phyloP scores from a whole-genome alignment of 1,284 basidiomycete genomes.

The Pyrrhoderma lamaoense region DNA sequence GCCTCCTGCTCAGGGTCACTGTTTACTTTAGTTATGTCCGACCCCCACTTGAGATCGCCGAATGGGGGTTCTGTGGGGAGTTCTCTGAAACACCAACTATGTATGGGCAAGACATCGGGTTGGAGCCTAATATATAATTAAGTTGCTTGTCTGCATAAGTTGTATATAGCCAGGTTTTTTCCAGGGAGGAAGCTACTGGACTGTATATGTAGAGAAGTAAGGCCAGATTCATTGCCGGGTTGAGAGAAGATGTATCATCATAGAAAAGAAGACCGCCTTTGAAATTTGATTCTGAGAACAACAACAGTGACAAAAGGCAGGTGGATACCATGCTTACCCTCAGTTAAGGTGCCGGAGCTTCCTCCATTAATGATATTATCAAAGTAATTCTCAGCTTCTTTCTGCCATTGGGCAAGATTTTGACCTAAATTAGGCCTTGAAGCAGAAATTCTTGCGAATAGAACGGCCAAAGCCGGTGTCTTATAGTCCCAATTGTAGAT shows the following conservation, averaged over 20 bases:
- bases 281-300: not conserved
- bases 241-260: constrained; percentile 65
- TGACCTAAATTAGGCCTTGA: constrained; percentile 40
- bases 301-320: not conserved
- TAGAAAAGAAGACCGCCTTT: constrained; percentile 76
- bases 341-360: constrained; percentile 46
- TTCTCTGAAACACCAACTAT: constrained; percentile 85
- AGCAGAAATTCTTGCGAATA: constrained; percentile 63
- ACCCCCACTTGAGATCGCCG: constrained; percentile 81
- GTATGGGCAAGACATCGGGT: constrained; percentile 80
- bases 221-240: constrained; percentile 81
- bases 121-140: constrained; percentile 78
- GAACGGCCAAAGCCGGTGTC: constrained; percentile 64
- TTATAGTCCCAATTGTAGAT: constrained; percentile 91
- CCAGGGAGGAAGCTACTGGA: constrained; percentile 55
- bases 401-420: constrained; percentile 62
- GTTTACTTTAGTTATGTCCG: constrained; percentile 58
- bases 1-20: constrained; percentile 63
- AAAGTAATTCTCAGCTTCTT: constrained; percentile 68
- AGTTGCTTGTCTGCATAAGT: constrained; percentile 70
- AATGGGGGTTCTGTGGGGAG: constrained; percentile 84
- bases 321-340: constrained; percentile 33
- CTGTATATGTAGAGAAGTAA: constrained; percentile 77
- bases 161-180: constrained; percentile 57
- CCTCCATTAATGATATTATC: constrained; percentile 60